phyloP scores from a whole-genome alignment of 2,329 filamentous ascomycete species.

The Aspergillus candidus region DNA sequence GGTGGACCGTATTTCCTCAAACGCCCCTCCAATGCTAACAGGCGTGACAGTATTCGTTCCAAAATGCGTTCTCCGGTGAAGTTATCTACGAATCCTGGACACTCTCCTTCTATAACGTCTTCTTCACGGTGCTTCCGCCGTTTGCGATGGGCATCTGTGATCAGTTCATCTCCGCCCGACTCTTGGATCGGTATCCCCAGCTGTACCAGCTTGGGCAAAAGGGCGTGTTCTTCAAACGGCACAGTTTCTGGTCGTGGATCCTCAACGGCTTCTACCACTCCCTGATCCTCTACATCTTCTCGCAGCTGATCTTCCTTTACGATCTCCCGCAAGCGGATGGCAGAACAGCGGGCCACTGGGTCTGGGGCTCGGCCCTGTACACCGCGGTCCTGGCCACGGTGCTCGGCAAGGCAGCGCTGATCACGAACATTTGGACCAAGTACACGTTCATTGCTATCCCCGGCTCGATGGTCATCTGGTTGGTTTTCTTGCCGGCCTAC shows the following conservation, averaged over 20 bases:
- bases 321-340: conserved; percentile 77
- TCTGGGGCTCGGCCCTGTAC: conserved; percentile 94
- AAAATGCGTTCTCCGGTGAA: conserved; percentile 95
- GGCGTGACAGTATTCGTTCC: conserved; percentile 73
- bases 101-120: conserved; percentile 97
- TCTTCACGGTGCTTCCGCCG: conserved; percentile 91
- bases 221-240: conserved; percentile 87
- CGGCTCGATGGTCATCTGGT: conserved; percentile 86
- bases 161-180: conserved; percentile 89
- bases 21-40: conserved; percentile 11
- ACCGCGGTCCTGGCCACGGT: conserved; percentile 90
- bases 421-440: conserved; percentile 98
- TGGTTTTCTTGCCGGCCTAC: conserved; percentile 82
- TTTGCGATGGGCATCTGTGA: conserved; percentile 95
- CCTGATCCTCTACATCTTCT: conserved; percentile 81
- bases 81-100: conserved; percentile 99
- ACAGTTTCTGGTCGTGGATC: conserved; percentile 90
- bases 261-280: conserved; percentile 94
- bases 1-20: conserved; percentile 30
- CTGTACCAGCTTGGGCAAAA: conserved; percentile 89
- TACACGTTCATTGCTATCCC: conserved; percentile 95
- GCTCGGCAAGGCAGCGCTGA: conserved; percentile 85
- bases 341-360: conserved; percentile 84
- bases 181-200: conserved; percentile 93
- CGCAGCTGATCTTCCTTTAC: conserved; percentile 71